Evolutionary conservation across 2,329 filamentous ascomycete genomes (phyloP), one percentile per base, ranked within the genome.

Genomic region (Colletotrichum gloeosporioides): DNA sequence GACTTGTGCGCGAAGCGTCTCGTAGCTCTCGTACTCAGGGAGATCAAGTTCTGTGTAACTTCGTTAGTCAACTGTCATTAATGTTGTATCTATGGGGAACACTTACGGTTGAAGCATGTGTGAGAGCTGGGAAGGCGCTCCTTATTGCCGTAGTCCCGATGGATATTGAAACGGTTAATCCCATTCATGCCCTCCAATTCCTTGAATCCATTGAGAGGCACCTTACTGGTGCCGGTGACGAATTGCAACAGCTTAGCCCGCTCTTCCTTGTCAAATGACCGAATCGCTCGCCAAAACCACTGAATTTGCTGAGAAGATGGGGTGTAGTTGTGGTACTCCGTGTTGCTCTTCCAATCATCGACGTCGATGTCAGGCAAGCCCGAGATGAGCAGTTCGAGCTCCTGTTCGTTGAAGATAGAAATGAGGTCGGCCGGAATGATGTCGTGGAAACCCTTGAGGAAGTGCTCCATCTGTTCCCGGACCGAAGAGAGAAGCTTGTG

Each of bases 181-280:
- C 97, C 97, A 83, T 99, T 99, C 97, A 99, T 99, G 79, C 97
- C 98, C 87, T 99, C 98, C 8, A 99, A 91, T 85, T 99, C 97
- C 87, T 98, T 98, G 90, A 99, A 99, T 15, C 97, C 97, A 81
- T 99, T 99, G 66, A 99, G 92, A 53, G 97, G 97, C 63, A 99
- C 98, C 87, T 99, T 99, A 85, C 95, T 98, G 22, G 98, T 99
- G 84, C 97, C 97, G 2, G 98, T 99, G 79, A 99, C 97, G 84
- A 99, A 99, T 83, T 99, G 97, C 61, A 99, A 90, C 78, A 99
- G 89, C 86, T 99, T 99, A 80, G 97, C 97, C 77, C 95, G 95
- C 87, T 99, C 98, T 87, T 99, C 98, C 87, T 99, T 99, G 88
- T 99, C 98, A 82, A 98, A 99, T 6, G 96, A 98, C 80, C 97